Percentiles rank a stretch among this genome's conserved stretches.
Evolutionary conservation across 106 monocot genomes (phyloP).

Genomic region (Chionographis japonica): DNA sequence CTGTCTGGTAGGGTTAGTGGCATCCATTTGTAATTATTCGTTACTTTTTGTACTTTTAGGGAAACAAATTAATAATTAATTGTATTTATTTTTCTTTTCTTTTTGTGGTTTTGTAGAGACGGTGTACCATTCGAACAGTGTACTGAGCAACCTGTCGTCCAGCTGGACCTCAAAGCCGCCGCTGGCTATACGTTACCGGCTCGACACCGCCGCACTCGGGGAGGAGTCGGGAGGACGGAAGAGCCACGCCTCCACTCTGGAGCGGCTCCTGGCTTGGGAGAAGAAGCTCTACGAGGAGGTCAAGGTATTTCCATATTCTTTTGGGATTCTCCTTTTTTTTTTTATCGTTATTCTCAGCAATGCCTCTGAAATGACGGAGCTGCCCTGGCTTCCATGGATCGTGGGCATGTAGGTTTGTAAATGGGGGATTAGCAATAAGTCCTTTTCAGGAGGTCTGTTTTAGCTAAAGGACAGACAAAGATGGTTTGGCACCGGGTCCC

Average conservation of each 20-base stretch:
- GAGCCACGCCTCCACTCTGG: slow-evolving; percentile 79
- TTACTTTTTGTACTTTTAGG: not conserved
- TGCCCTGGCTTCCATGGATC: not conserved
- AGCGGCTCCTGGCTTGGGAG: slow-evolving; percentile 93
- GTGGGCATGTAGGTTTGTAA: not conserved
- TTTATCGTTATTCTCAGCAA: not conserved
- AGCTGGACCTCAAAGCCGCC: slow-evolving; percentile 91
- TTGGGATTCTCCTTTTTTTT: too few relatives aligned
- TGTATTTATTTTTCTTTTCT: not conserved
- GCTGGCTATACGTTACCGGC: slow-evolving; percentile 66
- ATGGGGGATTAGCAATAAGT: too few relatives aligned
- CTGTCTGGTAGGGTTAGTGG: slow-evolving; percentile 3
- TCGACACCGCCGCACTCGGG: slow-evolving; percentile 53
- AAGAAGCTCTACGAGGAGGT: slow-evolving; percentile 98
- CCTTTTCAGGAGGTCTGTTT: too few relatives aligned
- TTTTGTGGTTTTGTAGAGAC: slow-evolving; percentile 54
- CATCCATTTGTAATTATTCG: slow-evolving; percentile 3
- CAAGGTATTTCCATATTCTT: slow-evolving; percentile 43
- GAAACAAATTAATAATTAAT: not conserved
- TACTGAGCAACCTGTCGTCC: slow-evolving; percentile 77
- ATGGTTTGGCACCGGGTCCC: too few relatives aligned
- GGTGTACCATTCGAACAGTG: slow-evolving; percentile 89
- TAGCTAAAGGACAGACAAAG: too few relatives aligned
- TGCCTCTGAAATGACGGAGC: not conserved
- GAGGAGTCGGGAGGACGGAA: slow-evolving; percentile 44